These are phyloP conservation scores for Priceomyces carsonii DNA, from an alignment of 805 yeast genomes.

Conservation along the genomic window DNA sequence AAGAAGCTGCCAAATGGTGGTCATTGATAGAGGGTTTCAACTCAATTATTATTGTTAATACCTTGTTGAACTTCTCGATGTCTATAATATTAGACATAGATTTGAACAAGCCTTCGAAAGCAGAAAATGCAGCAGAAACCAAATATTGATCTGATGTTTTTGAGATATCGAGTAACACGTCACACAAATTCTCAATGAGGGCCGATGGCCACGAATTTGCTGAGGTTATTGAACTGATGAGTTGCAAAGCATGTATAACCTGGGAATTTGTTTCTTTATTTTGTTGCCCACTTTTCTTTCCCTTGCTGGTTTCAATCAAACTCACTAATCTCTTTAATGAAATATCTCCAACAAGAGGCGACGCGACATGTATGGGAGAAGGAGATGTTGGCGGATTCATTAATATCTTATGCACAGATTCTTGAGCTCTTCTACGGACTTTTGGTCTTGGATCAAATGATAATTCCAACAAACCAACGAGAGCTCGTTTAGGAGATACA, in stretches of 20 bases:
- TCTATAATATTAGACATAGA: constrained; percentile 63
- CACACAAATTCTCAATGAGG: constrained; percentile 72
- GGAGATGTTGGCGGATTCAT: constrained; percentile 75
- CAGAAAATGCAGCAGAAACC: constrained; percentile 78
- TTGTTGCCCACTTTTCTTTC: constrained; percentile 30
- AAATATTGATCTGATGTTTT: constrained; percentile 82
- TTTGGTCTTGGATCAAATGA: constrained; percentile 90
- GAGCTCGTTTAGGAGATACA: constrained; percentile 80
- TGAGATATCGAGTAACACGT: constrained; percentile 69
- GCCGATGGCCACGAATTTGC: constrained; percentile 82
- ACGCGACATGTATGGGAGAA: constrained; percentile 73
- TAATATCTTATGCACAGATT: constrained; percentile 71
- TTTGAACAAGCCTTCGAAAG: constrained; percentile 77
- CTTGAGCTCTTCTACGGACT: constrained; percentile 92
- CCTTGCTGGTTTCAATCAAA: constrained; percentile 36
- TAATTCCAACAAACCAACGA: constrained; percentile 73
- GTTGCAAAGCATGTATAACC: constrained; percentile 75
- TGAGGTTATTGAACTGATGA: constrained; percentile 67
- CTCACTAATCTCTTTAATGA: constrained; percentile 57
- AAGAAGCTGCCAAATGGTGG: constrained; percentile 83
- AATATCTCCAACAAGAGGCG: constrained; percentile 66
- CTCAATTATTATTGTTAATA: constrained; percentile 71
- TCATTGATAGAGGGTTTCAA: constrained; percentile 83
- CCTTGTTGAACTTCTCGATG: constrained; percentile 60
- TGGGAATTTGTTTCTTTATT: constrained; percentile 55